Evolutionary conservation across 306 rosid genomes (phyloP).

Genomic region (Acacia melanoxylon): DNA sequence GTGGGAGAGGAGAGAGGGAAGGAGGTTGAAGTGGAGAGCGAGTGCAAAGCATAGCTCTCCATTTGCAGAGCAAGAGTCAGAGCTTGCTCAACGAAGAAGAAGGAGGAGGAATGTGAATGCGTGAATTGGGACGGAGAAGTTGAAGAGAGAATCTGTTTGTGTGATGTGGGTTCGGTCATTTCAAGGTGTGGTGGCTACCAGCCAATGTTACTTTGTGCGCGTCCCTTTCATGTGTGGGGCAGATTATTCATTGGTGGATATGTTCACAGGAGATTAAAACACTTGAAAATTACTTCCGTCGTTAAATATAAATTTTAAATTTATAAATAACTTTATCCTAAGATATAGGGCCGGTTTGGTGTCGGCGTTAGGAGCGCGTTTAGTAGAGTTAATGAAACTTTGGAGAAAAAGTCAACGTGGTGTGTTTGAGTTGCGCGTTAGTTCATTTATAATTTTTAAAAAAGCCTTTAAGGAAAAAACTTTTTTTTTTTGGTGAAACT

Average conservation of each 20-base stretch:
- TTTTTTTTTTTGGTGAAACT: too few species aligned
- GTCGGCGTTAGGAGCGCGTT: too few species aligned
- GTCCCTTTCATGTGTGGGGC: conserved; percentile 17
- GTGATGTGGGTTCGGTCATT: conserved; percentile 20
- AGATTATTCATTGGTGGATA: not conserved
- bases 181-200: conserved; percentile 15
- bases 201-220: not conserved
- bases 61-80: conserved; percentile 23
- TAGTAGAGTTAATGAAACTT: too few species aligned
- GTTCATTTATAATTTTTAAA: too few species aligned
- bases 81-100: not conserved
- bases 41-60: conserved; percentile 56
- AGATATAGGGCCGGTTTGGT: too few species aligned
- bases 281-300: too few species aligned
- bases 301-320: too few species aligned
- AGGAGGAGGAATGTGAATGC: not conserved
- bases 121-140: not conserved
- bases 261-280: not conserved
- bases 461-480: too few species aligned
- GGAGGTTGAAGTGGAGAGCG: conserved; percentile 45
- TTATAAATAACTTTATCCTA: too few species aligned
- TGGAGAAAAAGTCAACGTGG: too few species aligned
- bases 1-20: conserved; percentile 31
- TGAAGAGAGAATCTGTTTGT: not conserved
- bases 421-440: too few species aligned